These are phyloP conservation scores for Silene noctiflora DNA, from an alignment of 179 eudicot species.

Conservation along the genomic window DNA sequence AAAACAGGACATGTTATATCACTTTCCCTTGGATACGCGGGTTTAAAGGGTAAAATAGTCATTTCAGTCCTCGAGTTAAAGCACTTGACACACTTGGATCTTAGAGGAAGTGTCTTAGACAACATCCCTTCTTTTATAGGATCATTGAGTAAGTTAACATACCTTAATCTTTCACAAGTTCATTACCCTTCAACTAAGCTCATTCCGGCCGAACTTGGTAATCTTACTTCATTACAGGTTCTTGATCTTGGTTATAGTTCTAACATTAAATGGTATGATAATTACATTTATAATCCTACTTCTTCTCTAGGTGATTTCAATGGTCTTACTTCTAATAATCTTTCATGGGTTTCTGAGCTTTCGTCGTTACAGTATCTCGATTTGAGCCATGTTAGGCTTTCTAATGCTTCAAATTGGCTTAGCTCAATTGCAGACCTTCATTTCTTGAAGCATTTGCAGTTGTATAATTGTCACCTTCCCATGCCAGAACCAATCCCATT, in stretches of 20 bases:
- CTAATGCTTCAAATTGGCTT: constrained; percentile 6
- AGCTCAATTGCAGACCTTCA: constrained; percentile 8
- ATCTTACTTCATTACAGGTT: constrained; percentile 12
- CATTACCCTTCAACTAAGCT: constrained; percentile 5
- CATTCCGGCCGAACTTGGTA: constrained; percentile 15
- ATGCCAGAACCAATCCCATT: not conserved
- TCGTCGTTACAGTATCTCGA: constrained; percentile 10
- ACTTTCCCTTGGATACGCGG: constrained; percentile 9
- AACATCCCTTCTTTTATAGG: constrained; percentile 21
- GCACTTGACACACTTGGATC: constrained; percentile 7
- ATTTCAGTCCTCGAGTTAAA: constrained; percentile 1
- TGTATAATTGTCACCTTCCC: constrained; percentile 15
- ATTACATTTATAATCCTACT: not conserved
- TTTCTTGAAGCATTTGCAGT: not conserved
- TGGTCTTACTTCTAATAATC: constrained; percentile 4
- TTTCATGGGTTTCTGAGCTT: constrained; percentile 19
- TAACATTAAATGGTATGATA: constrained; percentile 16
- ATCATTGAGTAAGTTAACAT: constrained; percentile 16
- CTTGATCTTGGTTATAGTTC: constrained; percentile 15
- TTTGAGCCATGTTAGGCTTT: constrained; percentile 12
- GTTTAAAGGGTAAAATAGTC: constrained; percentile 3
- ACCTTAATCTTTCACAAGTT: constrained; percentile 14
- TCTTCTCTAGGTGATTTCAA: constrained; percentile 10
- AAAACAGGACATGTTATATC: constrained; percentile 9
- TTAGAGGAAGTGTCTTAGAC: constrained; percentile 5